Evolutionary conservation across 2,329 filamentous ascomycete species (phyloP), one percentile per base, ranked within the genome.

Genomic region (Hirsutella thompsonii): DNA sequence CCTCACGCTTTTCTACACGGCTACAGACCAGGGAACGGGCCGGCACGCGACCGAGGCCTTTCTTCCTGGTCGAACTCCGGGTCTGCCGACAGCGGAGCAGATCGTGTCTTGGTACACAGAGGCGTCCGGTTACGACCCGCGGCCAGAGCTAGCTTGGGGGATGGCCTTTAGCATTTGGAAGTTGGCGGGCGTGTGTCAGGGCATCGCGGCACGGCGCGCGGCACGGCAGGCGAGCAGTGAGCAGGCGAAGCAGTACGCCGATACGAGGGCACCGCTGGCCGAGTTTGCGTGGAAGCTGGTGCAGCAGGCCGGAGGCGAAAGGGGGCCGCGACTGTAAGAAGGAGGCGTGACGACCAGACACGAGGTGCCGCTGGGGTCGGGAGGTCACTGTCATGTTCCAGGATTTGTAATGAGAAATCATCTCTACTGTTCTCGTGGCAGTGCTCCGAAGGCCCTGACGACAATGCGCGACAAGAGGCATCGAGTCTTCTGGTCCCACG

Each of bases 161-260:
- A 62, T 70, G 55, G 74, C 77, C 2, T 82, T 82, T 55, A 72
- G 65, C 52, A 68, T 77, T 34, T 80, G 79, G 59, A 69, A 76
- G 51, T 62, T 70, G 40, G 68, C 76, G 23, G 77, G 70, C 39
- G 78, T 83, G 46, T 74, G 69, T 51, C 92, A 98, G 67, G 92
- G 92, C 3, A 96, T 98, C 57, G 89, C 89, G 38, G 92, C 92
- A 38, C 69, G 92, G 47, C 83, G 83, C 59, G 92, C 92, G 20
- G 66, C 74, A 37, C 69, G 90, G 38, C 90, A 96, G 70, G 92
- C 92, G 30, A 94, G 88, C 62, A 94, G 87, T 59, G 83, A 77
- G 43, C 76, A 83, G 57, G 92, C 92, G 6, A 74, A 70, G 50
- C 71, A 79, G 34, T 85, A 94, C 61, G 87, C 72, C 0, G 66